Conservation (phyloP, 2,329 filamentous ascomycete genomes). For the Ascochyta viciae-villosae region DNA sequence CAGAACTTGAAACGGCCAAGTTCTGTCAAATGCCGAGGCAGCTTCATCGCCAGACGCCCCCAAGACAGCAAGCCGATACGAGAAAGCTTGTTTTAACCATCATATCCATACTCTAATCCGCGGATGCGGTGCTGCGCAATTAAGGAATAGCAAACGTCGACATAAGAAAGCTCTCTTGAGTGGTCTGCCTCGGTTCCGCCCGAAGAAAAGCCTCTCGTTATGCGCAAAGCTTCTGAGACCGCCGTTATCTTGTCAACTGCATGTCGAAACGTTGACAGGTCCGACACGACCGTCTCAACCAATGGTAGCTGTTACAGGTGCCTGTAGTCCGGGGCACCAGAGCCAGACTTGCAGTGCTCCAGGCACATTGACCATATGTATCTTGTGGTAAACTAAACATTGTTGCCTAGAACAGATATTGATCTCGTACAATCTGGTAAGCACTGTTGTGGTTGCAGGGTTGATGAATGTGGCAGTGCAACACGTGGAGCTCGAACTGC, state of each 20-base stretch:
- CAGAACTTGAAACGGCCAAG: slow-evolving; percentile 10
- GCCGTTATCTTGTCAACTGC: background rate
- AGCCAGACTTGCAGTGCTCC: background rate
- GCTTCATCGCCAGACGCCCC: background rate
- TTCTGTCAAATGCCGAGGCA: slow-evolving; percentile 4
- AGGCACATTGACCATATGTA: background rate
- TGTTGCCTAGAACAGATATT: background rate
- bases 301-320: background rate
- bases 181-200: background rate
- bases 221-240: slow-evolving; percentile 1
- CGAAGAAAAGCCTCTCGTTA: background rate
- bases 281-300: background rate
- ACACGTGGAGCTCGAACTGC: background rate
- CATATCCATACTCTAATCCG: background rate
- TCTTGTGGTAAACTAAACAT: background rate
- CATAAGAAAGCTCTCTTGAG: background rate
- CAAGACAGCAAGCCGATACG: background rate
- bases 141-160: background rate
- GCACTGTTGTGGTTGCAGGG: background rate
- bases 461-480: background rate
- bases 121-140: background rate
- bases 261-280: background rate
- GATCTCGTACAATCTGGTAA: background rate
- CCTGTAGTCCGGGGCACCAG: background rate
- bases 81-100: background rate